A percentile compares a stretch with the other conserved stretches of the same genome.
Evolutionary conservation across 1,284 basidiomycete genomes (phyloP).

Genomic region (Ceratobasidium sp.): DNA sequence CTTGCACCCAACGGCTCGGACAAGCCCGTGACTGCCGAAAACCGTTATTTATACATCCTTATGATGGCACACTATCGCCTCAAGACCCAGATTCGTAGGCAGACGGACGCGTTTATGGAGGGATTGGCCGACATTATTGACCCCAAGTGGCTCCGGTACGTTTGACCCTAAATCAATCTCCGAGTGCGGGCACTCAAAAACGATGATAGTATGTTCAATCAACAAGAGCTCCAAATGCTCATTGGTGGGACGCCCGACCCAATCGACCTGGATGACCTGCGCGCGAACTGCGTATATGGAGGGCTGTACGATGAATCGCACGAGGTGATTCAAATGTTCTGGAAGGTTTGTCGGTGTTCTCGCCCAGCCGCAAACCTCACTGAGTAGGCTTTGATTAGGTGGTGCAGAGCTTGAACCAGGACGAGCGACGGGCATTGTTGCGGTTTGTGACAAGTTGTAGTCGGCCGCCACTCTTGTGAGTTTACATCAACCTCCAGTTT

Average conservation of each 20-base stretch:
- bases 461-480: constrained; percentile 82
- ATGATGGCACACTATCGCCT: constrained; percentile 89
- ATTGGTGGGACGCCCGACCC: constrained; percentile 83
- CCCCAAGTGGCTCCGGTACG: constrained; percentile 82
- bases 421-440: constrained; percentile 72
- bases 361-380: constrained; percentile 49
- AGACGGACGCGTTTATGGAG: constrained; percentile 78
- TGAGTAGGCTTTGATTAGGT: constrained; percentile 55
- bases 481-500: constrained; percentile 23
- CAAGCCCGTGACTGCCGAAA: constrained; percentile 87
- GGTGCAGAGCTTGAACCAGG: constrained; percentile 73
- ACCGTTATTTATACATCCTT: constrained; percentile 89
- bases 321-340: constrained; percentile 74
- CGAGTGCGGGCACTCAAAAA: neutral
- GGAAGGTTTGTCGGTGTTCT: constrained; percentile 60
- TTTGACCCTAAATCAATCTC: constrained; percentile 33
- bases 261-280: constrained; percentile 82
- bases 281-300: constrained; percentile 75
- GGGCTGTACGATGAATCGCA: constrained; percentile 75
- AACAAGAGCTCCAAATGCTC: constrained; percentile 86
- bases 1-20: constrained; percentile 86
- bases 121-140: constrained; percentile 90
- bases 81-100: constrained; percentile 84
- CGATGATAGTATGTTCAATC: constrained; percentile 84
- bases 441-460: constrained; percentile 92